These are phyloP conservation scores for Colletotrichum sansevieriae DNA, from an alignment of 2,329 filamentous ascomycete genomes.

Conservation along the genomic window DNA sequence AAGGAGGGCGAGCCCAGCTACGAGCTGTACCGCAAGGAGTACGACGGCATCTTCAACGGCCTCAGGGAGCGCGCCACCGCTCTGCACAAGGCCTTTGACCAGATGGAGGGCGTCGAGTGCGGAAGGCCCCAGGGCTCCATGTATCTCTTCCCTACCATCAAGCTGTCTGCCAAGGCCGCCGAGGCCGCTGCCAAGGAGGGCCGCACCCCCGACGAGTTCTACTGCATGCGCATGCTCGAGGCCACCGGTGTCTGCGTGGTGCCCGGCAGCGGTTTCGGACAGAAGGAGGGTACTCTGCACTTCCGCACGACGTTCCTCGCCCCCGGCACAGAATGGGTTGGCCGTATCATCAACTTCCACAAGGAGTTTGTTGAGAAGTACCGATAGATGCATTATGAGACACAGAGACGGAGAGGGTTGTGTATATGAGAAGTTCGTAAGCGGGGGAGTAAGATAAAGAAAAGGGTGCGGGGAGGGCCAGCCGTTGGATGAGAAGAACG, in stretches of 20 bases:
- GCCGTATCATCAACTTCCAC: conserved; percentile 90
- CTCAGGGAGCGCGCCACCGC: conserved; percentile 85
- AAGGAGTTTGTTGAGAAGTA: conserved; percentile 90
- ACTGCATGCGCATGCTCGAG: conserved; percentile 90
- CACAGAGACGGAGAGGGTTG: too few relatives aligned
- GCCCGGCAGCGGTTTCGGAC: conserved; percentile 92
- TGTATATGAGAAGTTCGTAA: neutral
- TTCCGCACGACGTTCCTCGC: conserved; percentile 98
- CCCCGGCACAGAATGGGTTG: conserved; percentile 95
- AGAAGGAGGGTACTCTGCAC: conserved; percentile 90
- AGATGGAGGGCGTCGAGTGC: conserved; percentile 97
- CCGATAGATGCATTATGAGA: conserved; percentile 52
- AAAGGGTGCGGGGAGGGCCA: conserved; percentile 18
- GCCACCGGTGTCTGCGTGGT: conserved; percentile 96
- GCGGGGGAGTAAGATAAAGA: neutral
- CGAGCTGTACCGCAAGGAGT: conserved; percentile 87
- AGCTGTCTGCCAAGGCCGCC: conserved; percentile 79
- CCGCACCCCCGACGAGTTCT: conserved; percentile 89
- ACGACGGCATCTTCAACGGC: conserved; percentile 83
- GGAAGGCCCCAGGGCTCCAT: conserved; percentile 92
- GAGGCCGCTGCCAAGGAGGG: conserved; percentile 81
- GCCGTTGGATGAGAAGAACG: conserved; percentile 8
- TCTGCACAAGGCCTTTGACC: conserved; percentile 88
- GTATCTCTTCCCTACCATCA: conserved; percentile 98
- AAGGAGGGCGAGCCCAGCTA: conserved; percentile 85